Evolutionary conservation across 179 eudicot genomes (phyloP).

Genomic region (Patellifolia procumbens): DNA sequence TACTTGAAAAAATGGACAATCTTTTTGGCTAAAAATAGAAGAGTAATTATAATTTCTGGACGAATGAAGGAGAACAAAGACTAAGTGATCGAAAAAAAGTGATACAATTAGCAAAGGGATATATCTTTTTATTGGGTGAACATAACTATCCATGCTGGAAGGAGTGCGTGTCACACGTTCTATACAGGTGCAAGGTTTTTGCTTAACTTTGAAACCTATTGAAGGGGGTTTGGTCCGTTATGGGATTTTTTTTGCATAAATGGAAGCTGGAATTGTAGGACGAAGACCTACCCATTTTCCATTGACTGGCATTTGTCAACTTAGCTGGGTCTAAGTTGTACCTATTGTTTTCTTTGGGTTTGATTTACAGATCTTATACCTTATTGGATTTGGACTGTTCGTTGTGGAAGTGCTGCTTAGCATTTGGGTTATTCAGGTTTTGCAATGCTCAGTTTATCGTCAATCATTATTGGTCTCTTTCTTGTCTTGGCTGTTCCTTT

Average conservation of each 20-base stretch:
- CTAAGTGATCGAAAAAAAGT: no score
- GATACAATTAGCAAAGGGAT: no score
- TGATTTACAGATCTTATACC: slow-evolving; percentile 29
- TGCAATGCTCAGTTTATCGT: background rate
- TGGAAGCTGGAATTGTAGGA: background rate
- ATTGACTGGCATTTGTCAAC: background rate
- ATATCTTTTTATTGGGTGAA: no score
- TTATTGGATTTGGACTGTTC: slow-evolving; percentile 34
- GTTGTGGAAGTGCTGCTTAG: slow-evolving; percentile 33
- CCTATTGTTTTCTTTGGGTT: background rate
- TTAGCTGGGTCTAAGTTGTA: background rate
- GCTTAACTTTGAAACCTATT: background rate
- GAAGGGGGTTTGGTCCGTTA: background rate
- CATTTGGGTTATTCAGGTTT: slow-evolving; percentile 42
- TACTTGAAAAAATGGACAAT: no score
- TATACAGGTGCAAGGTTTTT: no score
- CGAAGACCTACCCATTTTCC: background rate
- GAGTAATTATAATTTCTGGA: no score
- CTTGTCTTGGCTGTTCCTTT: background rate
- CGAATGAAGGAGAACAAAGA: no score
- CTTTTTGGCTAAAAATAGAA: no score
- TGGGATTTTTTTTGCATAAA: background rate
- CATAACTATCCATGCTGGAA: no score
- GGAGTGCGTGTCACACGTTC: no score
- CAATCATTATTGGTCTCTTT: background rate